phyloP scores from a whole-genome alignment of 768 basidiomycete genomes.

The Rhodotorula paludigena region DNA sequence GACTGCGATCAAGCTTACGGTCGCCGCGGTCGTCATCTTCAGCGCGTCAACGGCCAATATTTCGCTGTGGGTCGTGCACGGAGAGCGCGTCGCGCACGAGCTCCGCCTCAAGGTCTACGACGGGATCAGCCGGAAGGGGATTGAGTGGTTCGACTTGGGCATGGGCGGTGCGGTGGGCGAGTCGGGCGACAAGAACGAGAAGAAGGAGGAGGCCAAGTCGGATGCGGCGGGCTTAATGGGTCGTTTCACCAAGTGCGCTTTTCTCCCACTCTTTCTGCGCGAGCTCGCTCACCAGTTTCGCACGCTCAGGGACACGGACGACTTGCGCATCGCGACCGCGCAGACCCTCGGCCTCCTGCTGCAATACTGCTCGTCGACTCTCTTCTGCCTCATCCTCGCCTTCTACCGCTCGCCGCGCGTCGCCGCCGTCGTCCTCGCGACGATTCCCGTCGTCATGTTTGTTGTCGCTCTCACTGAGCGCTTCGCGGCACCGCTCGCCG shows the following conservation, averaged over 20 bases:
- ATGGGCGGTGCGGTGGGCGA: slow-evolving; percentile 54
- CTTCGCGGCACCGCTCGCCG: slow-evolving; percentile 63
- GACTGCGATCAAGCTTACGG: slow-evolving; percentile 50
- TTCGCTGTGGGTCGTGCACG: slow-evolving; percentile 76
- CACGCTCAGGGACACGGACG: slow-evolving; percentile 79
- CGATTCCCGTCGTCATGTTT: slow-evolving; percentile 74
- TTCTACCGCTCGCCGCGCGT: slow-evolving; percentile 74
- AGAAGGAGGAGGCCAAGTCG: slow-evolving; percentile 51
- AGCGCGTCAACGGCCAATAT: slow-evolving; percentile 61
- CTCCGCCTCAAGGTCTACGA: slow-evolving; percentile 65
- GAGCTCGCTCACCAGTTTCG: background rate
- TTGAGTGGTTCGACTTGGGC: slow-evolving; percentile 87
- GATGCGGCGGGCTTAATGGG: slow-evolving; percentile 91
- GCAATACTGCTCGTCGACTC: slow-evolving; percentile 72
- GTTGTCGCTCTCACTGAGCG: slow-evolving; percentile 71
- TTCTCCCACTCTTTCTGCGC: background rate
- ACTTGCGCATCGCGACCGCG: slow-evolving; percentile 78
- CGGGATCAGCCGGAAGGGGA: slow-evolving; percentile 63
- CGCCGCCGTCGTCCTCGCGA: slow-evolving; percentile 84
- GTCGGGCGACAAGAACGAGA: slow-evolving; percentile 52
- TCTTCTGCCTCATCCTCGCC: slow-evolving; percentile 75
- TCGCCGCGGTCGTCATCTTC: slow-evolving; percentile 62
- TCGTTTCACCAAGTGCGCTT: slow-evolving; percentile 72
- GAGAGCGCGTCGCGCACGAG: slow-evolving; percentile 69
- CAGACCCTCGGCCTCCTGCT: slow-evolving; percentile 70